Base-by-base conservation (phyloP, 1,284 basidiomycete genomes). In the Prillingera fragicola region DNA sequence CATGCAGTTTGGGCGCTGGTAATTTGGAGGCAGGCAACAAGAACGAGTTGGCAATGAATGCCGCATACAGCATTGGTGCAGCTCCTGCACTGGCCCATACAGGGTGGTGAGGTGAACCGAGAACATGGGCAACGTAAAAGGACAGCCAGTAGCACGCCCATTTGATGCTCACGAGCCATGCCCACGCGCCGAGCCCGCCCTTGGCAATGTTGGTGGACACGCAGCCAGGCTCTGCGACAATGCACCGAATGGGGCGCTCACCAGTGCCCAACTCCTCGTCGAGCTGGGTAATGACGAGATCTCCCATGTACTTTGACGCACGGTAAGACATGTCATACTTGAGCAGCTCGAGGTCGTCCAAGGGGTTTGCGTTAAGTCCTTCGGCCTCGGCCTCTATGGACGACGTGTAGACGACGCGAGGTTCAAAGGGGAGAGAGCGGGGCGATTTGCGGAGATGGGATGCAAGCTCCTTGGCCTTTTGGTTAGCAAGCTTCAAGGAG, bases 361-460 rank as follows among this genome's bases (percentile, higher is more conserved):
- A 35, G 3, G 62, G 56, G 26, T 77, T 72, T 1, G 73, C 61
- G 44, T 80, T 33, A 48, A 83, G 84, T 35, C 69, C 75, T 21
- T 69, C 59, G 0, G 80, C 75, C 14, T 70, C 72, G 0, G 82
- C 78, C 63, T 85, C 83, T 8, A 83, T 58, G 1, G 87, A 89
- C 3, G 85, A 84, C 46, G 82, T 82, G 85, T 89, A 91, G 17
- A 91, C 69, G 7, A 90, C 78, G 19, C 87, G 79, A 0, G 82
- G 75, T 17, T 76, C 76, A 34, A 65, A 57, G 4, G 67, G 66
- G 4, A 65, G 62, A 18, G 57, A 33, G 17, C 53, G 23, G 7
- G 70, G 68, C 12, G 68, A 67, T 24, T 49, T 50, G 15, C 52
- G 52, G n/a, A 74, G 58, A 12, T 69, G 50, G 0, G 62, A 56